These are phyloP conservation scores for Kurtzmaniella quercitrusa DNA, from an alignment of 1,139 yeast genomes.

Conservation along the genomic window DNA sequence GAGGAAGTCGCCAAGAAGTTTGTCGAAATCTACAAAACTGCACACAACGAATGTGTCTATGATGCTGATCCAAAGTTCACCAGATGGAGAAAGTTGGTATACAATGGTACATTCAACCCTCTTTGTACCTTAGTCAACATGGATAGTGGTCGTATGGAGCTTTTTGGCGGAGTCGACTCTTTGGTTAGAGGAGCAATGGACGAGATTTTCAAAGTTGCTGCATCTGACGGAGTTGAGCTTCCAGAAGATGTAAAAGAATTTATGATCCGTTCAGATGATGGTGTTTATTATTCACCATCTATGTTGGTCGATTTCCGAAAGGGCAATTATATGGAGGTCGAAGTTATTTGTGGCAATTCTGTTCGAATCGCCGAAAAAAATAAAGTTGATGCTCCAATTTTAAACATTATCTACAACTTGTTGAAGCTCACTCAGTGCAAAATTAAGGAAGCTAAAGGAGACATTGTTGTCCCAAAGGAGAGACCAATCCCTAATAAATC, in stretches of 20 bases:
- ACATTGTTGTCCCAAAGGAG: conserved; percentile 7
- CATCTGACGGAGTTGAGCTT: conserved; percentile 48
- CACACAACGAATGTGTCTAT: conserved; percentile 11
- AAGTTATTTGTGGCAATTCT: conserved; percentile 61
- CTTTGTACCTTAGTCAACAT: conserved; percentile 27
- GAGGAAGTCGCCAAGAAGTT: conserved; percentile 13
- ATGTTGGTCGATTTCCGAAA: conserved; percentile 62
- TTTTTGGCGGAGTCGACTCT: conserved; percentile 42
- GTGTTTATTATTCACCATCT: conserved; percentile 56
- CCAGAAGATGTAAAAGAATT: conserved; percentile 37
- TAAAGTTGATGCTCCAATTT: conserved; percentile 27
- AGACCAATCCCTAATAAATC: conserved; percentile 6
- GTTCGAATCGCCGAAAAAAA: conserved; percentile 44
- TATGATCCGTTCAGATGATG: conserved; percentile 51
- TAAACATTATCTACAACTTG: conserved; percentile 26
- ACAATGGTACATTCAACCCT: conserved; percentile 32
- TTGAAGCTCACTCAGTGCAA: conserved; percentile 28
- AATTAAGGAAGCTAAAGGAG: conserved; percentile 18
- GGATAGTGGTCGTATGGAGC: conserved; percentile 50
- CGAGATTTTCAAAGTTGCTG: conserved; percentile 54
- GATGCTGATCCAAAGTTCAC: conserved; percentile 4
- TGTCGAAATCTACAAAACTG: conserved; percentile 22
- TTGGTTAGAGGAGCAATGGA: conserved; percentile 52
- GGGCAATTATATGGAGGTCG: conserved; percentile 59
- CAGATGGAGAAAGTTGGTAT: conserved; percentile 32